These are phyloP conservation scores for Chaetomium sp. DNA, from an alignment of 2,329 filamentous ascomycete species.

Conservation along the genomic window DNA sequence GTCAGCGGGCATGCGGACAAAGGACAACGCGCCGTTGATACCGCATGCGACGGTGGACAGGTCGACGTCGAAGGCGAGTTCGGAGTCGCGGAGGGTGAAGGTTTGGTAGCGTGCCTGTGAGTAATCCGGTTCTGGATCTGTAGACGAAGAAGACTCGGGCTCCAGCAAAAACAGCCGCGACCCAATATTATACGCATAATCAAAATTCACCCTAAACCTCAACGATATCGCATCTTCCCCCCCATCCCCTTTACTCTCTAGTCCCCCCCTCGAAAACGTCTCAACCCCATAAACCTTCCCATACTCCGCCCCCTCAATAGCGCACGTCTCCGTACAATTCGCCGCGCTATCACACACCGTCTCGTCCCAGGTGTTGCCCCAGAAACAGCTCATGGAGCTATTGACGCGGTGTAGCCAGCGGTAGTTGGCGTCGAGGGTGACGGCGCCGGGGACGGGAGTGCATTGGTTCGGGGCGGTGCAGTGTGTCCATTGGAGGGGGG, in stretches of 20 bases:
- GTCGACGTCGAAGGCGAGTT: conserved; percentile 62
- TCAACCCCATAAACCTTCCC: conserved; percentile 40
- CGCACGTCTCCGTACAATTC: conserved; percentile 39
- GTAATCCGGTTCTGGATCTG: too few species aligned
- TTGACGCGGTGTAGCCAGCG: conserved; percentile 42
- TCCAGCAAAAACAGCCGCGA: conserved; percentile 55
- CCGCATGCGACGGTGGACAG: conserved; percentile 57
- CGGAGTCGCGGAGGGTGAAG: conserved; percentile 54
- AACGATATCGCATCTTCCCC: conserved; percentile 37
- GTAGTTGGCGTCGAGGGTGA: conserved; percentile 40
- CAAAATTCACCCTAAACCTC: conserved; percentile 45
- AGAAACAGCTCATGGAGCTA: conserved; percentile 42
- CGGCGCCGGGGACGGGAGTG: conserved; percentile 17
- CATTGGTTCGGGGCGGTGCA: background rate
- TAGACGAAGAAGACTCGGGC: background rate
- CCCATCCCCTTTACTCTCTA: too few species aligned
- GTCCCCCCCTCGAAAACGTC: conserved; percentile 29
- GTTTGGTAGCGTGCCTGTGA: conserved; percentile 50
- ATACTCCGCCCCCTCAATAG: conserved; percentile 42
- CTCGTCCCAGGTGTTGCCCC: conserved; percentile 35
- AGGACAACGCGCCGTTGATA: conserved; percentile 59
- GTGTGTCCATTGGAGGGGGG: background rate
- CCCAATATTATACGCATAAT: conserved; percentile 35
- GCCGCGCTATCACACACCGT: conserved; percentile 33
- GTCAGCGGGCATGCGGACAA: conserved; percentile 48